phyloP scores from a whole-genome alignment of 139 green algal species.

The Diplosphaera chodatii region DNA sequence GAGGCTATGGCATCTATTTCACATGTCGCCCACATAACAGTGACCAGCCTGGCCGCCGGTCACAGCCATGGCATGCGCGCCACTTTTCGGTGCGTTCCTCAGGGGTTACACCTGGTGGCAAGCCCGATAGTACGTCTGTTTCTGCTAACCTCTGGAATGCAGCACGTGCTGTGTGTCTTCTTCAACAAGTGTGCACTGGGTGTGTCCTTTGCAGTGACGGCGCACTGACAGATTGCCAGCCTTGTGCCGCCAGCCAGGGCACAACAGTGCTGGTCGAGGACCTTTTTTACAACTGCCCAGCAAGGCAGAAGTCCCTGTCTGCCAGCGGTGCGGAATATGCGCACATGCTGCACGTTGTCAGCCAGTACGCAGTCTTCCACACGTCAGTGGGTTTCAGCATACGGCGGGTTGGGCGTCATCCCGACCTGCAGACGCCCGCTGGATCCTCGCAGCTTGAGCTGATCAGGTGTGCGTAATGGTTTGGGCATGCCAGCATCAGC shows the following conservation, averaged over 20 bases:
- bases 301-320: slow-evolving; percentile 66
- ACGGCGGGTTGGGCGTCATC: slow-evolving; percentile 33
- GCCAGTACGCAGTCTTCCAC: slow-evolving; percentile 71
- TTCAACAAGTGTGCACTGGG: too few species aligned
- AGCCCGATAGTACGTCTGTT: too few species aligned
- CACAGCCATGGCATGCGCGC: slow-evolving; percentile 54
- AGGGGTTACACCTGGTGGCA: neutral
- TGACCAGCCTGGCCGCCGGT: slow-evolving; percentile 83
- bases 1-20: slow-evolving; percentile 89
- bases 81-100: slow-evolving; percentile 40
- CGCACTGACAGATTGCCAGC: slow-evolving; percentile 44
- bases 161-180: too few species aligned
- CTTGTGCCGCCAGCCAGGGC: slow-evolving; percentile 70
- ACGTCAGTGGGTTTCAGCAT: slow-evolving; percentile 38
- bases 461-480: slow-evolving; percentile 59
- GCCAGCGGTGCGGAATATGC: slow-evolving; percentile 76
- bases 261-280: slow-evolving; percentile 91
- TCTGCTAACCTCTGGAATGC: too few species aligned
- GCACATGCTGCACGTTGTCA: slow-evolving; percentile 75
- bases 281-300: slow-evolving; percentile 93
- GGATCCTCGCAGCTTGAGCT: slow-evolving; percentile 43
- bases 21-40: slow-evolving; percentile 83
- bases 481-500: too few species aligned
- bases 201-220: slow-evolving; percentile 30
- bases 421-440: slow-evolving; percentile 68